phyloP scores from a whole-genome alignment of 2,329 filamentous ascomycete species.

The Pyricularia grisea region DNA sequence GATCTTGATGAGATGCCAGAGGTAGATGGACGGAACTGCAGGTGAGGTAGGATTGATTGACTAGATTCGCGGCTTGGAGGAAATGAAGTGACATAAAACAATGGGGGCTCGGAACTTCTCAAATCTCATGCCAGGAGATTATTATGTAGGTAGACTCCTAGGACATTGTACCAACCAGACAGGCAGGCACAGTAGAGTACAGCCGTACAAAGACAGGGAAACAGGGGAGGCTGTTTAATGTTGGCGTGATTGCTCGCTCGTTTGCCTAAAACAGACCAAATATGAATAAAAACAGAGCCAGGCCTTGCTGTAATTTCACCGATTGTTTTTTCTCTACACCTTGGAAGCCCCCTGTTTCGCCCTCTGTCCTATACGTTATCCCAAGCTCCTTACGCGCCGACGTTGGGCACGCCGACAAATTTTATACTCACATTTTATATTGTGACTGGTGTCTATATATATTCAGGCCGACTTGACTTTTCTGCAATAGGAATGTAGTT shows the following conservation, averaged over 20 bases:
- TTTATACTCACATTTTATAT: no score
- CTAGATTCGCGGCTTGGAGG: background rate
- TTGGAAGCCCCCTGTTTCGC: background rate
- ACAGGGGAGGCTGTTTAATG: background rate
- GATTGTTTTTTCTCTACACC: background rate
- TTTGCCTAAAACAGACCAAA: background rate
- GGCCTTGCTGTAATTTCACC: background rate
- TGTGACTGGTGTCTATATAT: no score
- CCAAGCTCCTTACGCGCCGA: no score
- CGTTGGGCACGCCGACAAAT: no score
- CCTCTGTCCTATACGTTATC: no score
- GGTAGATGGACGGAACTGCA: no score
- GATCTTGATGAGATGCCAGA: background rate
- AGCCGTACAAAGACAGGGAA: background rate
- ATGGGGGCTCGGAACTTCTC: background rate
- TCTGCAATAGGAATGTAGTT: no score
- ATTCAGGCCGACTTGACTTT: no score
- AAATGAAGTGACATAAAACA: background rate
- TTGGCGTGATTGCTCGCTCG: background rate
- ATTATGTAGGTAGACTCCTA: no score
- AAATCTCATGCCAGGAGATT: background rate
- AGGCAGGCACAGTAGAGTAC: background rate
- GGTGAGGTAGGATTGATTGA: background rate
- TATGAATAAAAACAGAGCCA: background rate
- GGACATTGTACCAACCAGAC: background rate